phyloP scores from a whole-genome alignment of 768 basidiomycete species.

The Boletus fagicola region DNA sequence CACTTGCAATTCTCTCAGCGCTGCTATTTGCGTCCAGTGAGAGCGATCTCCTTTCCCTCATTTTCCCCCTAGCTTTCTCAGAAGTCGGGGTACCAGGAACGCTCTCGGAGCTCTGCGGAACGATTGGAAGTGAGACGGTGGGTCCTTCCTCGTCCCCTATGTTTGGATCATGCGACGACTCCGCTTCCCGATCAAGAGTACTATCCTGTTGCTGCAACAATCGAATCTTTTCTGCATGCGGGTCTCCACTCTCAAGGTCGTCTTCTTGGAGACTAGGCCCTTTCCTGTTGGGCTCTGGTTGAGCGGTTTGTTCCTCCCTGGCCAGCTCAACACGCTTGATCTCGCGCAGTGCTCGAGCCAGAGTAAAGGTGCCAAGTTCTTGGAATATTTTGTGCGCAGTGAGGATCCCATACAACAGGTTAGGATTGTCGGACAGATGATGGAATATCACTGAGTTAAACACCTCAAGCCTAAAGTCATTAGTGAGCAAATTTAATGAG shows the following conservation, averaged over 20 bases:
- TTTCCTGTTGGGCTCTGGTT: conserved; percentile 27
- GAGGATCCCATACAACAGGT: conserved; percentile 83
- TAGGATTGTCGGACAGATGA: conserved; percentile 80
- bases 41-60: conserved; percentile 68
- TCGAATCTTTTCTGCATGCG: conserved; percentile 59
- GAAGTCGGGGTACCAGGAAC: conserved; percentile 43
- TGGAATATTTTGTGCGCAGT: conserved; percentile 84
- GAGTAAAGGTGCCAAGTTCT: conserved; percentile 87
- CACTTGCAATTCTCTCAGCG: conserved; percentile 62
- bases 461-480: conserved; percentile 68
- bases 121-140: conserved; percentile 33
- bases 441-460: conserved; percentile 84
- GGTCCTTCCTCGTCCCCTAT: conserved; percentile 16
- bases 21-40: conserved; percentile 50
- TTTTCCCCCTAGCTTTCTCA: conserved; percentile 93
- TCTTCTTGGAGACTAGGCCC: conserved; percentile 15
- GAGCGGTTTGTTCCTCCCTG: conserved; percentile 62
- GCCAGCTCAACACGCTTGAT: conserved; percentile 71
- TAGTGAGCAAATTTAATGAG: neutral
- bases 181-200: conserved; percentile 23
- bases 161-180: conserved; percentile 17
- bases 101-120: conserved; percentile 45
- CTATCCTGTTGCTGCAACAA: conserved; percentile 56
- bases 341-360: conserved; percentile 81
- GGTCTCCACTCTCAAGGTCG: conserved; percentile 30